Percentiles rank a stretch among this genome's conserved stretches.
These are phyloP conservation scores for Thermothielavioides terrestris DNA, from an alignment of 495 filamentous ascomycete species.

Conservation along the genomic window DNA sequence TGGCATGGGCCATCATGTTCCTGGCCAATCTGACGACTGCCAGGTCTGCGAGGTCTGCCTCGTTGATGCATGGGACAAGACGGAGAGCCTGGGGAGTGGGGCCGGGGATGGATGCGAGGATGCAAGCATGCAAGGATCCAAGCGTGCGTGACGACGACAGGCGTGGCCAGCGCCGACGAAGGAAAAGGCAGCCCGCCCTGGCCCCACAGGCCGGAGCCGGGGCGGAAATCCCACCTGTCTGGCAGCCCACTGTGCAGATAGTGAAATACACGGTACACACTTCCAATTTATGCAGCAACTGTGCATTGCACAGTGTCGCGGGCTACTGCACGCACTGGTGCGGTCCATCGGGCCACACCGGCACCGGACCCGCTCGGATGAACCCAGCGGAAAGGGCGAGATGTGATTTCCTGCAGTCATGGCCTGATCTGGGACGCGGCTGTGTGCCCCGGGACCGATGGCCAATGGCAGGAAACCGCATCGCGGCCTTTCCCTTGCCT, in stretches of 20 bases:
- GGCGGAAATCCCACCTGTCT: too few relatives aligned
- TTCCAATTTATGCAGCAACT: too few relatives aligned
- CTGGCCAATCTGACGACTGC: neutral
- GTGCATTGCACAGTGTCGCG: neutral
- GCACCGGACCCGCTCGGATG: conserved; percentile 8
- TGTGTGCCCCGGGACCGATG: conserved; percentile 18
- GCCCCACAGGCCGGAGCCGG: too few relatives aligned
- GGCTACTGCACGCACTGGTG: neutral
- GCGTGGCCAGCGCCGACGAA: too few relatives aligned
- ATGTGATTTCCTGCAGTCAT: conserved; percentile 24
- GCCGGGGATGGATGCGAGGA: neutral
- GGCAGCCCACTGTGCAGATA: too few relatives aligned
- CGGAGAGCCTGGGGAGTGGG: neutral
- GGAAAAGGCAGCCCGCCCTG: too few relatives aligned
- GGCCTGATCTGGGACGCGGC: conserved; percentile 23
- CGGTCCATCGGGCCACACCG: conserved; percentile 15
- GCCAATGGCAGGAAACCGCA: conserved; percentile 16
- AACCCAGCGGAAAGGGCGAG: conserved; percentile 27
- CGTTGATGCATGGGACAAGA: neutral
- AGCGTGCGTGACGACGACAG: neutral
- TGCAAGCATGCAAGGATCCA: too few relatives aligned
- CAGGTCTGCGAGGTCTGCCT: neutral
- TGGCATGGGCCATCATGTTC: conserved; percentile 6
- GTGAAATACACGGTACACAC: too few relatives aligned
- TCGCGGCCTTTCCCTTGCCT: neutral